Percentiles rank a stretch among this genome's conserved stretches.
Evolutionary conservation across 2,329 filamentous ascomycete species (phyloP).

Genomic region (Alternaria atra): DNA sequence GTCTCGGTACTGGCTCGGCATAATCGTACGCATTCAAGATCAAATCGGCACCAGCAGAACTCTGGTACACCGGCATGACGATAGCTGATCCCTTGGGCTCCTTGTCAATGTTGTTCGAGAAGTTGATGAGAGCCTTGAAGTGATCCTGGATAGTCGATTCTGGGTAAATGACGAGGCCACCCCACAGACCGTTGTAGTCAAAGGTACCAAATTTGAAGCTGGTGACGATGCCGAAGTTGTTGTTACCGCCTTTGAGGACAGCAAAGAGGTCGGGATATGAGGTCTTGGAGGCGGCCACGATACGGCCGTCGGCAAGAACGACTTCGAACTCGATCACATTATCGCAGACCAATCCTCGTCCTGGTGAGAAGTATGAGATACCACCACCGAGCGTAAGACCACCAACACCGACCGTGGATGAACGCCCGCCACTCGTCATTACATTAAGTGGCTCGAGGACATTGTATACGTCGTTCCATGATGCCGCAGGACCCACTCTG

Average conservation of each 20-base stretch:
- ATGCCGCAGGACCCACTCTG: conserved; percentile 34
- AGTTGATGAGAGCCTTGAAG: conserved; percentile 35
- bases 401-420: conserved; percentile 35
- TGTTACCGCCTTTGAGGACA: conserved; percentile 46
- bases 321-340: conserved; percentile 45
- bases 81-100: conserved; percentile 29
- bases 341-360: conserved; percentile 43
- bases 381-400: conserved; percentile 42
- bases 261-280: conserved; percentile 40
- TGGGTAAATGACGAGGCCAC: conserved; percentile 42
- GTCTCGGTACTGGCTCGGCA: conserved; percentile 25
- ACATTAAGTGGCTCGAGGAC: conserved; percentile 34
- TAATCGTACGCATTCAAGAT: conserved; percentile 37
- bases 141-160: conserved; percentile 26
- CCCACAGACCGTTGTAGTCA: conserved; percentile 42
- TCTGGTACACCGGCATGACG: conserved; percentile 31
- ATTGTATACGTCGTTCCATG: conserved; percentile 38
- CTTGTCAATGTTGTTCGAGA: conserved; percentile 27
- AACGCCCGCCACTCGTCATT: conserved; percentile 36
- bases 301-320: conserved; percentile 43
- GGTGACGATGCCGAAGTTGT: conserved; percentile 50
- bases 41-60: conserved; percentile 18
- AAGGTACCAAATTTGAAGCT: conserved; percentile 36
- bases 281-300: conserved; percentile 31
- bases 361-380: conserved; percentile 39